Percentiles rank a stretch among this genome's conserved stretches.
Evolutionary conservation across 164 flowering plant genomes (phyloP).

Genomic region (Santalum album): DNA sequence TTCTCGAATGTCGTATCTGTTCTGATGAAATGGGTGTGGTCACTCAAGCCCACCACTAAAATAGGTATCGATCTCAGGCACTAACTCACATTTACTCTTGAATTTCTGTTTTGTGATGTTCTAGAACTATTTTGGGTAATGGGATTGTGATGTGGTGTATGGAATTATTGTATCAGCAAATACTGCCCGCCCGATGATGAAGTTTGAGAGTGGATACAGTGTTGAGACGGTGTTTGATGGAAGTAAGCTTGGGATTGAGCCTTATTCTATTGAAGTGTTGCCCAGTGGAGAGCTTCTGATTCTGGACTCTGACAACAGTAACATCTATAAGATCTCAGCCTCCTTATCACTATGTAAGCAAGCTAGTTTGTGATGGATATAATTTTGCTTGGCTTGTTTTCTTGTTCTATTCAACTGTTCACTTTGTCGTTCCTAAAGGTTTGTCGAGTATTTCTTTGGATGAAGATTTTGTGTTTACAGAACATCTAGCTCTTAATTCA

Average conservation of each 20-base stretch:
- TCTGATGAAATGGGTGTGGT: constrained; percentile 71
- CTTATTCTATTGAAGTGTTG: constrained; percentile 61
- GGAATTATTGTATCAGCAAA: constrained; percentile 37
- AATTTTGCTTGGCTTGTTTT: neutral
- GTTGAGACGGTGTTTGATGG: constrained; percentile 98
- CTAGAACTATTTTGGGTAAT: neutral
- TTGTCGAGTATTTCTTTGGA: neutral
- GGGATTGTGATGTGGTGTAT: constrained; percentile 9
- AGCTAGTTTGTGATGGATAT: neutral
- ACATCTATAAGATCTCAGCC: constrained; percentile 68
- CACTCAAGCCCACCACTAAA: constrained; percentile 61
- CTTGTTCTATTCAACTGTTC: neutral
- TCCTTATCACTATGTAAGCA: constrained; percentile 78
- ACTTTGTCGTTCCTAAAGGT: too few species aligned
- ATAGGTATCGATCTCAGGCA: constrained; percentile 41
- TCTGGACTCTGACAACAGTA: constrained; percentile 82
- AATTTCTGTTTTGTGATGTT: neutral
- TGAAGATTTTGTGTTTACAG: too few species aligned
- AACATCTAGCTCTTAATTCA: too few species aligned
- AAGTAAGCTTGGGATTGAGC: constrained; percentile 94
- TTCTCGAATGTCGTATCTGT: constrained; percentile 57
- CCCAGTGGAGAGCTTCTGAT: constrained; percentile 82
- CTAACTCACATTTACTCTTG: constrained; percentile 9
- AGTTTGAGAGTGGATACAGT: constrained; percentile 80
- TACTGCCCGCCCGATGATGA: constrained; percentile 76